Evolutionary conservation across 257 asterid genomes (phyloP).

Genomic region (Echium plantagineum): DNA sequence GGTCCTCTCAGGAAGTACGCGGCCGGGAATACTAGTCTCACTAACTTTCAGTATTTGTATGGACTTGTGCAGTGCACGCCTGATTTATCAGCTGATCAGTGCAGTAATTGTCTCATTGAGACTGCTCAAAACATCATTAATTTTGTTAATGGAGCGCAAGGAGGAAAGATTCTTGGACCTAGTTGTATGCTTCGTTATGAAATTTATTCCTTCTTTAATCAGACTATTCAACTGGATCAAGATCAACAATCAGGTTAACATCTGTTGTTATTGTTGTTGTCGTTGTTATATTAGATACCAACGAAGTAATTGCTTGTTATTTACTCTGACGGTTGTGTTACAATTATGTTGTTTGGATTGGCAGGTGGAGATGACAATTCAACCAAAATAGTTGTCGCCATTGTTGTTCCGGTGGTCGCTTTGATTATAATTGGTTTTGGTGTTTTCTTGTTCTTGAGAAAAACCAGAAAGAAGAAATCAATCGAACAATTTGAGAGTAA

Average conservation of each 20-base stretch:
- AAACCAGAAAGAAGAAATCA: background rate
- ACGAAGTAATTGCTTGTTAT: too few species aligned
- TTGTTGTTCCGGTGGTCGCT: background rate
- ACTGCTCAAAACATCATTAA: background rate
- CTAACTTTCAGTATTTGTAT: slow-evolving; percentile 1
- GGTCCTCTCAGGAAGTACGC: slow-evolving; percentile 12
- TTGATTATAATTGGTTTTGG: background rate
- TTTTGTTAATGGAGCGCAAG: slow-evolving; percentile 1
- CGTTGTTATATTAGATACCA: background rate
- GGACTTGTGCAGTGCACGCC: slow-evolving; percentile 23
- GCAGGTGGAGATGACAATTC: background rate
- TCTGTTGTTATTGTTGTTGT: background rate
- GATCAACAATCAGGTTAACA: background rate
- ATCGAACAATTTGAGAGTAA: background rate
- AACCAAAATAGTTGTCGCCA: background rate
- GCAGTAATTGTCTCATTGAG: slow-evolving; percentile 11
- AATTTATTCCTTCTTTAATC: background rate
- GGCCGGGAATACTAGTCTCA: background rate
- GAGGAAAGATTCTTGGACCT: slow-evolving; percentile 5
- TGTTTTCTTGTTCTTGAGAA: background rate
- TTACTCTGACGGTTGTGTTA: too few species aligned
- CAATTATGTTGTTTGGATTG: too few species aligned
- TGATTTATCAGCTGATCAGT: slow-evolving; percentile 11
- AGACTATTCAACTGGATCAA: background rate
- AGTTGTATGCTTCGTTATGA: slow-evolving; percentile 11